Conservation (phyloP, 768 basidiomycete genomes). For the Panaeolus cyanescens region DNA sequence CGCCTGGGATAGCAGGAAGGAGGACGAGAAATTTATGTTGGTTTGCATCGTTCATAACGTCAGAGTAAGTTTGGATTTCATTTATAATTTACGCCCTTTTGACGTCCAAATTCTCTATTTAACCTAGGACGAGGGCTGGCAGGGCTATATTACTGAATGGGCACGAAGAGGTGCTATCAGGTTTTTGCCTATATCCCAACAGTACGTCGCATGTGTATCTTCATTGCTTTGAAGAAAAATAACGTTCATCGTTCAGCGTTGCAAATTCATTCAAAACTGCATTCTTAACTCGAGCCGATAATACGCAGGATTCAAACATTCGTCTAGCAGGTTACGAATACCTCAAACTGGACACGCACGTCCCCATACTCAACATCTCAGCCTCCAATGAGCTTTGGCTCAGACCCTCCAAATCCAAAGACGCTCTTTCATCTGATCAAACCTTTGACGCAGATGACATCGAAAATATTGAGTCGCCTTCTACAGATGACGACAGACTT, state of each 20-base stretch:
- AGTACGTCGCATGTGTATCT: neutral
- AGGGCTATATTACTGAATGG: neutral
- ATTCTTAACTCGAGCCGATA: neutral
- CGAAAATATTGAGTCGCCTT: no score
- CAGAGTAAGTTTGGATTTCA: neutral
- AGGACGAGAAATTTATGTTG: neutral
- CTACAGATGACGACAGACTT: no score
- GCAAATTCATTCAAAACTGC: neutral
- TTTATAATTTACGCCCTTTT: neutral
- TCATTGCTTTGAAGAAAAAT: no score
- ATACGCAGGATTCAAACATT: neutral
- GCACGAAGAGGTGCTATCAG: neutral
- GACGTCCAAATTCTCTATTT: neutral
- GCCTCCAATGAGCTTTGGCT: neutral
- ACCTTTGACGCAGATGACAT: no score
- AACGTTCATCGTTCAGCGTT: neutral
- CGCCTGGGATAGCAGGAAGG: neutral
- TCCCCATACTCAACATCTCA: neutral
- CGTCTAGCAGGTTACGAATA: neutral
- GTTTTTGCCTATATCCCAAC: neutral
- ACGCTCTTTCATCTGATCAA: neutral
- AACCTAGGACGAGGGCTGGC: neutral
- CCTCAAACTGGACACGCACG: slow-evolving; percentile 2
- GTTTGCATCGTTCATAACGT: neutral
- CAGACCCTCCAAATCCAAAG: neutral